Evolutionary conservation across 352 stramenopile genomes (phyloP).

Genomic region (Globisporangium spiculum): DNA sequence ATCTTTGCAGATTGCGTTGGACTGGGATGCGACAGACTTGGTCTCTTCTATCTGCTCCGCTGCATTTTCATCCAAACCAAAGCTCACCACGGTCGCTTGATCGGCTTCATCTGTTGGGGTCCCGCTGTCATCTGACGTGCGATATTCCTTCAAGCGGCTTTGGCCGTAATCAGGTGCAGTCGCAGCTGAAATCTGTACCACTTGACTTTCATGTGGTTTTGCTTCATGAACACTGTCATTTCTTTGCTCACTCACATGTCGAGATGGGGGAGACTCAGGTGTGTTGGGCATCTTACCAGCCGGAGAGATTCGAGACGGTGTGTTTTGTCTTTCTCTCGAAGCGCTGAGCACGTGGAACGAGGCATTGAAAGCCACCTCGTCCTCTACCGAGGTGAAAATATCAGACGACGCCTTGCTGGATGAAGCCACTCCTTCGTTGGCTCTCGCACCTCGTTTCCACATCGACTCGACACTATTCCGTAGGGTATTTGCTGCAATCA

Average conservation of each 20-base stretch:
- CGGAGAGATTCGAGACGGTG: slow-evolving; percentile 8
- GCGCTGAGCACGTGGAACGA: slow-evolving; percentile 35
- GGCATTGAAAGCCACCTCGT: slow-evolving; percentile 29
- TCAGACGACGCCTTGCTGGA: slow-evolving; percentile 14
- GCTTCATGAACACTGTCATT: neutral
- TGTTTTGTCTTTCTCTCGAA: slow-evolving; percentile 16
- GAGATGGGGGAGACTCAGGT: neutral
- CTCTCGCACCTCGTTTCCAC: slow-evolving; percentile 43
- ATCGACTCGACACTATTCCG: slow-evolving; percentile 29
- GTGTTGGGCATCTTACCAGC: neutral
- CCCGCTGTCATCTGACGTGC: neutral
- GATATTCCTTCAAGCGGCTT: neutral
- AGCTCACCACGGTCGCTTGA: neutral
- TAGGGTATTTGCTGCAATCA: neutral
- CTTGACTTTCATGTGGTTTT: neutral
- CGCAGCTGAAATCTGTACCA: too few species aligned
- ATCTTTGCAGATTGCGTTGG: neutral
- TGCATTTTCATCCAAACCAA: too few species aligned
- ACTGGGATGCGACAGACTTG: neutral
- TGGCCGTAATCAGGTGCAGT: neutral
- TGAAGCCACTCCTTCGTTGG: neutral
- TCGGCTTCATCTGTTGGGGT: neutral
- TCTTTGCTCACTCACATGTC: neutral
- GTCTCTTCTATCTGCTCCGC: neutral
- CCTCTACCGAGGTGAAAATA: slow-evolving; percentile 26